Conservation (phyloP, 495 filamentous ascomycete species). For the Aspergillus incahuasiensis region DNA sequence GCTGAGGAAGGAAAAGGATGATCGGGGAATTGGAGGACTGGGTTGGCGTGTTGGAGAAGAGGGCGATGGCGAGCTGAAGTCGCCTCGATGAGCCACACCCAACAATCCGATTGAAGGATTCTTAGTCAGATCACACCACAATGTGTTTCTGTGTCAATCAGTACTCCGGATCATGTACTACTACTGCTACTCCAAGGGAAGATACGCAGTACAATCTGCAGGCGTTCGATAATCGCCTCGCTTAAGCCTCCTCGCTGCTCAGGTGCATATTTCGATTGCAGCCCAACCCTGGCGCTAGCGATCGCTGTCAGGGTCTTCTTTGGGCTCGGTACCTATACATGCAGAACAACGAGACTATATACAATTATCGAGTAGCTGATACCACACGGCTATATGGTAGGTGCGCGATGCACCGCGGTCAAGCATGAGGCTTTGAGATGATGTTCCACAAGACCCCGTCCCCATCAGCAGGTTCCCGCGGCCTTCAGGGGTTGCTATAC, state of each 20-base stretch:
- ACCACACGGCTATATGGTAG: no score
- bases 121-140: conserved; percentile 6
- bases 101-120: conserved; percentile 5
- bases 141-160: no score
- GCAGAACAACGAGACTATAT: background rate
- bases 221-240: background rate
- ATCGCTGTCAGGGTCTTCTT: conserved; percentile 9
- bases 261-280: background rate
- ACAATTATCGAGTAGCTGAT: background rate
- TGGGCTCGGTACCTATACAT: background rate
- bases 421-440: background rate
- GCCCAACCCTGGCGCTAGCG: background rate
- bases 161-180: no score
- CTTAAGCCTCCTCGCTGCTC: background rate
- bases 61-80: background rate
- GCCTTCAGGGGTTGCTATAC: background rate
- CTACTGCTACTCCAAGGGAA: background rate
- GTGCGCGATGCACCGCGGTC: background rate
- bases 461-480: background rate
- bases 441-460: conserved; percentile 2
- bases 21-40: background rate
- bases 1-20: background rate
- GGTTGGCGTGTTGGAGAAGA: background rate
- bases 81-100: background rate
- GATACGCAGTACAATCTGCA: conserved; percentile 1